Conservation (phyloP, 768 basidiomycete genomes). For the Mycena kentingensis region DNA sequence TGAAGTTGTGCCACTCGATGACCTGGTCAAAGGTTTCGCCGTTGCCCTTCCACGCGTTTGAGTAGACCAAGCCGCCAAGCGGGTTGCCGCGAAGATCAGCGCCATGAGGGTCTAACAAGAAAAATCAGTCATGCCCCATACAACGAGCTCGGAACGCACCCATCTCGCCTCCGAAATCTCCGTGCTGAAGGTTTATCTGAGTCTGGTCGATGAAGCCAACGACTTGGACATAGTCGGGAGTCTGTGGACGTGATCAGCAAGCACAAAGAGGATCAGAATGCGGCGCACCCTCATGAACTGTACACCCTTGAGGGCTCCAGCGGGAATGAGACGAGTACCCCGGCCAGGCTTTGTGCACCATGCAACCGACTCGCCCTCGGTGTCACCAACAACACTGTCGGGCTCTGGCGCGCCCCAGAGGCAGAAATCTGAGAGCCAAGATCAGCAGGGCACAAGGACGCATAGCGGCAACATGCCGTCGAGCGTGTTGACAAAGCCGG, state of each 20-base stretch:
- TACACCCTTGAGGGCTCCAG: slow-evolving; percentile 60
- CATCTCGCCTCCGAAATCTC: slow-evolving; percentile 75
- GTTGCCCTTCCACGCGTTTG: slow-evolving; percentile 49
- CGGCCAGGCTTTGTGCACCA: slow-evolving; percentile 75
- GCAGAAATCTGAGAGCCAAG: slow-evolving; percentile 64
- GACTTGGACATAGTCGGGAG: slow-evolving; percentile 57
- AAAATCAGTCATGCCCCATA: slow-evolving; percentile 10
- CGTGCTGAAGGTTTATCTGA: slow-evolving; percentile 48
- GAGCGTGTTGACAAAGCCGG: too few species aligned
- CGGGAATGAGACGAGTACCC: slow-evolving; percentile 76
- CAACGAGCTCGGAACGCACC: slow-evolving; percentile 68
- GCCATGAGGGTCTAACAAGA: slow-evolving; percentile 55
- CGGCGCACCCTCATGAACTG: slow-evolving; percentile 48
- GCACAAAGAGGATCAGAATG: not conserved
- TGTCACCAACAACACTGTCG: slow-evolving; percentile 58
- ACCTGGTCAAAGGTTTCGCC: slow-evolving; percentile 54
- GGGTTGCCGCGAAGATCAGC: slow-evolving; percentile 71
- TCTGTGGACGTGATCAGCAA: too few species aligned
- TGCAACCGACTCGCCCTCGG: slow-evolving; percentile 71
- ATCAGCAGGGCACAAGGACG: slow-evolving; percentile 26
- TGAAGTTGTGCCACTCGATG: slow-evolving; percentile 73
- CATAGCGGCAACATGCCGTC: not conserved
- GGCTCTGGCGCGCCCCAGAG: slow-evolving; percentile 60
- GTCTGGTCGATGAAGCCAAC: slow-evolving; percentile 68
- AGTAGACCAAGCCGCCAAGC: slow-evolving; percentile 70